A percentile compares a stretch with the other conserved stretches of the same genome.
Conservation (phyloP, 371 early-diverging fungal species). For the Dinochytrium kinnereticum region DNA sequence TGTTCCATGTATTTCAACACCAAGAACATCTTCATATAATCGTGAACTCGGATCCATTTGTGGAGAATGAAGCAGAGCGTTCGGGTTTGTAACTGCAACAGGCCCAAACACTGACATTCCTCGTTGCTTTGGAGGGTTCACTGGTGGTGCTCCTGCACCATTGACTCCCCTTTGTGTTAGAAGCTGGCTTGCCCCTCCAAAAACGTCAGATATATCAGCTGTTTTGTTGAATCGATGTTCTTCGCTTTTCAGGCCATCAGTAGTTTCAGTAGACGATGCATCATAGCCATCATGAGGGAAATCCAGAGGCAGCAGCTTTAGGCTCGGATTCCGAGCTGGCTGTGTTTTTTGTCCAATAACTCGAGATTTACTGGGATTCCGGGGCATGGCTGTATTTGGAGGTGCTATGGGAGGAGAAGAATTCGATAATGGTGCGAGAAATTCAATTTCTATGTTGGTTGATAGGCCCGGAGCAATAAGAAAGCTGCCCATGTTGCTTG, state of each 20-base stretch:
- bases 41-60: slow-evolving; percentile 17
- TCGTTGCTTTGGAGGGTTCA: background rate
- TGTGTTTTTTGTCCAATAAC: background rate
- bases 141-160: background rate
- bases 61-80: no score
- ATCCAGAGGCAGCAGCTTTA: no score
- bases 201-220: no score
- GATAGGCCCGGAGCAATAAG: slow-evolving; percentile 43
- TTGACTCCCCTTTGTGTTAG: background rate
- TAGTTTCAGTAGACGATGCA: no score
- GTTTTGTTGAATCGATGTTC: background rate
- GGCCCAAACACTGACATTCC: background rate
- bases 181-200: no score
- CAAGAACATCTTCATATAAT: slow-evolving; percentile 17
- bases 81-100: background rate
- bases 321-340: no score
- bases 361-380: background rate
- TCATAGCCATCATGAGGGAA: no score
- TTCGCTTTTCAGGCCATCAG: background rate
- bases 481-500: slow-evolving; percentile 10
- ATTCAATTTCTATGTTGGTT: slow-evolving; percentile 29
- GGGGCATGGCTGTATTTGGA: slow-evolving; percentile 7
- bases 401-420: background rate
- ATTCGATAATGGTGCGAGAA: slow-evolving; percentile 17
- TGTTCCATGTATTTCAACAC: slow-evolving; percentile 23